Percentiles rank a stretch among this genome's conserved stretches.
phyloP scores from a whole-genome alignment of 352 stramenopile species.

The Globisporangium irregulare region DNA sequence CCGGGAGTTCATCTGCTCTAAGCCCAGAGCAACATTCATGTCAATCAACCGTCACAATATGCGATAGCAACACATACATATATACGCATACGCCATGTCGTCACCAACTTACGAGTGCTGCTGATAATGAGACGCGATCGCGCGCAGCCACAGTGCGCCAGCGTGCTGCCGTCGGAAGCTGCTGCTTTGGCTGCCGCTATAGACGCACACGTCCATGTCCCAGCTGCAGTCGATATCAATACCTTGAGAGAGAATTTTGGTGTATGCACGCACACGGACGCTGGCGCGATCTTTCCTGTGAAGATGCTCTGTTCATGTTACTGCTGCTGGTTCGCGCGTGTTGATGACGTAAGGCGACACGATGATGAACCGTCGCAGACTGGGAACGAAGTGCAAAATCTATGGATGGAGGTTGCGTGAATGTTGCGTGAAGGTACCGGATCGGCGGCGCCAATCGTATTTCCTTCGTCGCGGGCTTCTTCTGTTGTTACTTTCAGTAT shows the following conservation, averaged over 20 bases:
- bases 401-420: constrained; percentile 4
- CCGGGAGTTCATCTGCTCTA: neutral
- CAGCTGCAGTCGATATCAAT: neutral
- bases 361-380: constrained; percentile 10
- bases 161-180: neutral
- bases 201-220: constrained; percentile 10
- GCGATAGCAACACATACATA: neutral
- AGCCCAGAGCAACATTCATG: neutral
- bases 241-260: neutral
- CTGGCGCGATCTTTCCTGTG: neutral
- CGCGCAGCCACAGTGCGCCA: constrained; percentile 7
- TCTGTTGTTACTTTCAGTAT: constrained; percentile 5
- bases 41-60: neutral
- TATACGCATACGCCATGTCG: neutral
- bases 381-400: neutral
- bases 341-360: too few relatives aligned
- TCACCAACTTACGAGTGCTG: constrained; percentile 1
- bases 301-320: neutral
- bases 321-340: neutral
- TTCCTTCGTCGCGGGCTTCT: neutral
- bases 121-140: neutral
- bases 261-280: neutral
- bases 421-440: constrained; percentile 8
- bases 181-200: neutral
- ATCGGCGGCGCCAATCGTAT: constrained; percentile 11